A percentile compares a stretch with the other conserved stretches of the same genome.
These are phyloP conservation scores for Globisporangium uncinulatum DNA, from an alignment of 352 stramenopile species.

Conservation along the genomic window DNA sequence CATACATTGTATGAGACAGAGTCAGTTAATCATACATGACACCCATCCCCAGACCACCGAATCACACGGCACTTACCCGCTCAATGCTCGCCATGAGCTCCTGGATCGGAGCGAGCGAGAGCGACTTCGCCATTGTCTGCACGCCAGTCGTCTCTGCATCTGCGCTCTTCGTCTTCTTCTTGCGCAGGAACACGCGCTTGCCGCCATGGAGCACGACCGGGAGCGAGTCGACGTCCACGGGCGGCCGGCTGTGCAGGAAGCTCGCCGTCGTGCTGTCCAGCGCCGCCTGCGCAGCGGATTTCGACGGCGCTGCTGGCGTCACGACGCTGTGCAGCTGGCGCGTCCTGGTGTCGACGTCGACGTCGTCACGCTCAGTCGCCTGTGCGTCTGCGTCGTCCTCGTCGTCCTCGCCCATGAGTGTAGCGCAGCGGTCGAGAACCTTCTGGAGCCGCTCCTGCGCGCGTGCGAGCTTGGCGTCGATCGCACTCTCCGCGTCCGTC, in stretches of 20 bases:
- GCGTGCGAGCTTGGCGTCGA: slow-evolving; percentile 25
- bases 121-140: slow-evolving; percentile 5
- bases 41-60: neutral
- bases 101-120: slow-evolving; percentile 44
- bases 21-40: neutral
- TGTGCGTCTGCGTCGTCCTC: slow-evolving; percentile 25
- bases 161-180: slow-evolving; percentile 24
- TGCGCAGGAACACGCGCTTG: slow-evolving; percentile 58
- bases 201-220: slow-evolving; percentile 46
- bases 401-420: slow-evolving; percentile 46
- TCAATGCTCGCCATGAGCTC: slow-evolving; percentile 56
- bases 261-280: slow-evolving; percentile 29
- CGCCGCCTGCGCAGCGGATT: slow-evolving; percentile 4
- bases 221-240: slow-evolving; percentile 57
- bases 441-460: slow-evolving; percentile 42
- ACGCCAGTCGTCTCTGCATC: slow-evolving; percentile 9
- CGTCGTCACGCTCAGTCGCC: slow-evolving; percentile 23
- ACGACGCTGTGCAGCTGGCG: too few species aligned
- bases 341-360: neutral
- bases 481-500: slow-evolving; percentile 5
- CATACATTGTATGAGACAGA: neutral
- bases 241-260: slow-evolving; percentile 56
- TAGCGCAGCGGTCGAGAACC: slow-evolving; percentile 57
- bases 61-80: slow-evolving; percentile 19
- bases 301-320: neutral